phyloP scores from a whole-genome alignment of 805 yeast species.

The Saccharomyces paradoxus region DNA sequence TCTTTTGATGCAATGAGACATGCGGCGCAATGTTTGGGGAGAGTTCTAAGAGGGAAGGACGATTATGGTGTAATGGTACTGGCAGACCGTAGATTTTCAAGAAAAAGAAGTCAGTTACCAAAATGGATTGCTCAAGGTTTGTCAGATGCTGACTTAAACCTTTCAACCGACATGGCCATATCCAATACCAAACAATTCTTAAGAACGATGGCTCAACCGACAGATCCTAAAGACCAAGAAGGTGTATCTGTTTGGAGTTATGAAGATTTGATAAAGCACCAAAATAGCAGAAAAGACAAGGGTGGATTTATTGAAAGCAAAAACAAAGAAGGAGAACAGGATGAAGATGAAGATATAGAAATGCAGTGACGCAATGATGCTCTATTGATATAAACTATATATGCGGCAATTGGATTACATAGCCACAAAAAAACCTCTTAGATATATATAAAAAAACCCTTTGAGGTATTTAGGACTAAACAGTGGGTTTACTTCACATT shows the following conservation, averaged over 20 bases:
- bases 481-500: constrained; percentile 29
- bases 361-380: constrained; percentile 10
- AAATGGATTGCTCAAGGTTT: constrained; percentile 96
- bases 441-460: not conserved
- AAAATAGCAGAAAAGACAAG: constrained; percentile 38
- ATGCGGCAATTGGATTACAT: too few species aligned
- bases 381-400: not conserved
- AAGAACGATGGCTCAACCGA: constrained; percentile 90
- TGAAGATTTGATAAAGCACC: constrained; percentile 55
- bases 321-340: constrained; percentile 6
- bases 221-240: constrained; percentile 80
- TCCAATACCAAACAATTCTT: constrained; percentile 89
- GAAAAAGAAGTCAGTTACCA: constrained; percentile 82
- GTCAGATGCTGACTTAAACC: constrained; percentile 80
- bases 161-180: constrained; percentile 95
- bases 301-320: constrained; percentile 1
- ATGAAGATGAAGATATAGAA: constrained; percentile 22
- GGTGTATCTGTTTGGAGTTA: constrained; percentile 91
- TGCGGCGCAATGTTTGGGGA: constrained; percentile 97
- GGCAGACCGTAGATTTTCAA: constrained; percentile 87
- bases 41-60: constrained; percentile 95
- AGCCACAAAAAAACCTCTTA: not conserved
- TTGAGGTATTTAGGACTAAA: not conserved
- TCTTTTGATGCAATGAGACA: constrained; percentile 99
- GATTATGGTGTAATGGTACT: constrained; percentile 98